Evolutionary conservation across 192 early-diverging fungal genomes (phyloP).

Genomic region (Gaertneriomyces semiglobifer): DNA sequence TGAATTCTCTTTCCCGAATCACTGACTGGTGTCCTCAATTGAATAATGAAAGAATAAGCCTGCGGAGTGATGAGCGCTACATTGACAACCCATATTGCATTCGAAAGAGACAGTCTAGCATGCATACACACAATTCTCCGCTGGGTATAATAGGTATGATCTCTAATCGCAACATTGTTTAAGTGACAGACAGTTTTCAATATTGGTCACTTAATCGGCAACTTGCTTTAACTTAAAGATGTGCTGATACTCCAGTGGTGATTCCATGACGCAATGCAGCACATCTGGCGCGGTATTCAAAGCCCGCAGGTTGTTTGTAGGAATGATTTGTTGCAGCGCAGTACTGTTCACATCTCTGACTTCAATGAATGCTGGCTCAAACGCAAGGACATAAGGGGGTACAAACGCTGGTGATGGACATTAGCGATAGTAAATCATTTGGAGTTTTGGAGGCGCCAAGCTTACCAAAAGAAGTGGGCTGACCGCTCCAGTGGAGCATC

Average conservation of each 20-base stretch:
- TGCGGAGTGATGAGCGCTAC: too few species aligned
- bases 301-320: constrained; percentile 57
- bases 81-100: too few species aligned
- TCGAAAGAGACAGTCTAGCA: too few species aligned
- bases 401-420: constrained; percentile 49
- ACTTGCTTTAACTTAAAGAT: constrained; percentile 22
- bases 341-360: constrained; percentile 77
- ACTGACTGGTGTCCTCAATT: too few species aligned
- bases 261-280: constrained; percentile 29
- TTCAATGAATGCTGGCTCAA: constrained; percentile 87
- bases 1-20: too few species aligned
- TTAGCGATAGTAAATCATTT: background rate
- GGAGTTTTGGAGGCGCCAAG: background rate
- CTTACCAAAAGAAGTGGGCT: constrained; percentile 72
- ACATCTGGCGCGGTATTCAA: constrained; percentile 42
- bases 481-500: constrained; percentile 85
- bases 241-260: constrained; percentile 21
- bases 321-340: constrained; percentile 64
- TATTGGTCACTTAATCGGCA: background rate
- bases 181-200: too few species aligned
- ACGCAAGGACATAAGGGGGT: constrained; percentile 86
- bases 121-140: too few species aligned
- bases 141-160: too few species aligned
- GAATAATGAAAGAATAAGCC: too few species aligned
- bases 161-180: too few species aligned